These are phyloP conservation scores for Hyaloscypha hepaticicola DNA, from an alignment of 495 filamentous ascomycete genomes.

Conservation along the genomic window DNA sequence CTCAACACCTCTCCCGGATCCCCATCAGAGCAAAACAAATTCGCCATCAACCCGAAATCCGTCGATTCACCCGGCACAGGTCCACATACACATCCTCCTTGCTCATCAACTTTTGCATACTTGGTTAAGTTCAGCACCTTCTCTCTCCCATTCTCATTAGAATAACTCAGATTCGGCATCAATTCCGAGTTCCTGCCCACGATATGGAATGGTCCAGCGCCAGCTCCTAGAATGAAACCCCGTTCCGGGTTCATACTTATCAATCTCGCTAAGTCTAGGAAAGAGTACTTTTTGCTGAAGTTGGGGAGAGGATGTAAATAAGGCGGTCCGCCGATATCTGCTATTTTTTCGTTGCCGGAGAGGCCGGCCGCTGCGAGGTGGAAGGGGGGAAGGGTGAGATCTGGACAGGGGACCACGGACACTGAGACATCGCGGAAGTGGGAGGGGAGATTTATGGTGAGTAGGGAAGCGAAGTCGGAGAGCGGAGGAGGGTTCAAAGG, in stretches of 20 bases:
- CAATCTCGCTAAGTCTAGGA: conserved; percentile 33
- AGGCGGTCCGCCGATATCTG: conserved; percentile 41
- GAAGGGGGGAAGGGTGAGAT: conserved; percentile 40
- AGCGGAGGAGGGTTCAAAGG: conserved; percentile 33
- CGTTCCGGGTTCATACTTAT: conserved; percentile 36
- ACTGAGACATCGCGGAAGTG: conserved; percentile 34
- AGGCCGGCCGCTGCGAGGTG: conserved; percentile 39
- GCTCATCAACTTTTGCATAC: conserved; percentile 27
- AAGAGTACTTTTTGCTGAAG: conserved; percentile 34
- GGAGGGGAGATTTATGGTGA: conserved; percentile 20
- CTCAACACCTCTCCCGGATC: conserved; percentile 37
- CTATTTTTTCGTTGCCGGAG: conserved; percentile 37
- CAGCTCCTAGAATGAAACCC: conserved; percentile 39
- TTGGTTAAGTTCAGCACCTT: conserved; percentile 19
- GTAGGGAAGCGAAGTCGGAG: conserved; percentile 27
- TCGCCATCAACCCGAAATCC: conserved; percentile 42
- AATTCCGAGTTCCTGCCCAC: conserved; percentile 41
- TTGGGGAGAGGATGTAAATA: conserved; percentile 39
- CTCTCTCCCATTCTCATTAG: no score
- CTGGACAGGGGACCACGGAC: conserved; percentile 37
- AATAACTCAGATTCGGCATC: conserved; percentile 39
- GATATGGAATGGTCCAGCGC: conserved; percentile 43
- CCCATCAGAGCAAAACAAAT: conserved; percentile 39
- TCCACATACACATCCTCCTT: conserved; percentile 17
- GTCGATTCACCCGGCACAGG: conserved; percentile 25